These are phyloP conservation scores for Asterophora parasitica DNA, from an alignment of 768 basidiomycete species.

Conservation along the genomic window DNA sequence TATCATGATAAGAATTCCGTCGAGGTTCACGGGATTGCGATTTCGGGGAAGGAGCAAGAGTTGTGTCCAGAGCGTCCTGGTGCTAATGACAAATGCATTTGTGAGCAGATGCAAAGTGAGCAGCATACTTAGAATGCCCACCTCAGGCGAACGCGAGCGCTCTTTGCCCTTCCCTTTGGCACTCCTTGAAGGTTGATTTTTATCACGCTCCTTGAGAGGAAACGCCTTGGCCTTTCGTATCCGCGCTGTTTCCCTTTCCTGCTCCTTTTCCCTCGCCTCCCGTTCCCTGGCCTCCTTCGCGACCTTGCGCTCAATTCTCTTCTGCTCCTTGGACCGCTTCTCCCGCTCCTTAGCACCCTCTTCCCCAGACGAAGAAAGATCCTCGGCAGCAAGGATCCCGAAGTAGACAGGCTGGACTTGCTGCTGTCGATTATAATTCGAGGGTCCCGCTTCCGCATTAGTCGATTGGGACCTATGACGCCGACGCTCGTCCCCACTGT, in stretches of 20 bases:
- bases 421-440: background rate
- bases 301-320: conserved; percentile 8
- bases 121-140: conserved; percentile 4
- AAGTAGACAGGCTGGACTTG: conserved; percentile 22
- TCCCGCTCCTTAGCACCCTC: conserved; percentile 31
- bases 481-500: conserved; percentile 9
- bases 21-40: background rate
- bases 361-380: conserved; percentile 37
- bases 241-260: conserved; percentile 6
- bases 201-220: conserved; percentile 11
- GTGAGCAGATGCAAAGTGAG: too few species aligned
- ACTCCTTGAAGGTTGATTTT: background rate
- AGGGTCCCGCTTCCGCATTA: too few species aligned
- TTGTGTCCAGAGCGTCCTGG: too few species aligned
- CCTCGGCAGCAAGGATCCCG: conserved; percentile 27
- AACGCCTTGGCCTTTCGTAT: conserved; percentile 17
- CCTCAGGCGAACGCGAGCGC: background rate
- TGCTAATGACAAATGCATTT: background rate
- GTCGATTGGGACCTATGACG: background rate
- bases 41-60: too few species aligned
- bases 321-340: conserved; percentile 14
- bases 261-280: conserved; percentile 3
- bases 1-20: background rate
- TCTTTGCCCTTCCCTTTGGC: background rate
- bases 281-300: background rate